Evolutionary conservation across 2,329 filamentous ascomycete genomes (phyloP), one percentile per base, ranked within the genome.

Genomic region (Metarhizium sp.): DNA sequence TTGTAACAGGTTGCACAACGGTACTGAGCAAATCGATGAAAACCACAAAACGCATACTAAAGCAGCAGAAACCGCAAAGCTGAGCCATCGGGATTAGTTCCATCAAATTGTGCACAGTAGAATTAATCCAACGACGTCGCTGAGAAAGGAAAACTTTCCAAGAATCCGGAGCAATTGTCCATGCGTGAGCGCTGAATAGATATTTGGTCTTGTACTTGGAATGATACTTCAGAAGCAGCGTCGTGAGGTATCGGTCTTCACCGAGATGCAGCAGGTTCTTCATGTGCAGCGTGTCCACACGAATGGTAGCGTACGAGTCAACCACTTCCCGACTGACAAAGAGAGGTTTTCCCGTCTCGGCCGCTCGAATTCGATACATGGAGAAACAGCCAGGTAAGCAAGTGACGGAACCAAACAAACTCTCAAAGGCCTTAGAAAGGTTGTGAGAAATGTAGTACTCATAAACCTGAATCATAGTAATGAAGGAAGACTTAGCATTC

Each of bases 391-490:
- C 94, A 29, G 94, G 94, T 68, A 99, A 78, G 80, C 94, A 99
- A 52, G 94, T 99, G 63, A 99, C 92, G 62, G 90, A 95, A 56
- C 92, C 94, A 68, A 99, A 99, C 64, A 99, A 79, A 74, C 88
- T 94, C 73, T 97, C 92, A 70, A 99, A 99, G 13, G 92, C 94
- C 75, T 99, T 97, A 63, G 89, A 86, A 63, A 99, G 75, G 70
- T 97, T 95, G 78, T 99, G 92, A 52, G 92, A 97, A 66, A 99
- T 99, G 77, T 92, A 99, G 79, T 99, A 99, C 73, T 99, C 92
- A 78, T 97, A 99, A 38, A 99, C 92, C 73, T 99, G 94, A 69
- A 99, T 99, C 92, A 97, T 97, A 52, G 94, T 99, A 62, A 95
- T 84, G 67, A 95, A 90, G 1, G 92, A 96, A 6, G 87, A 81